Percentiles rank a stretch among this genome's conserved stretches.
These are phyloP conservation scores for Sporisorium reilianum DNA, from an alignment of 1,284 basidiomycete genomes.

Conservation along the genomic window DNA sequence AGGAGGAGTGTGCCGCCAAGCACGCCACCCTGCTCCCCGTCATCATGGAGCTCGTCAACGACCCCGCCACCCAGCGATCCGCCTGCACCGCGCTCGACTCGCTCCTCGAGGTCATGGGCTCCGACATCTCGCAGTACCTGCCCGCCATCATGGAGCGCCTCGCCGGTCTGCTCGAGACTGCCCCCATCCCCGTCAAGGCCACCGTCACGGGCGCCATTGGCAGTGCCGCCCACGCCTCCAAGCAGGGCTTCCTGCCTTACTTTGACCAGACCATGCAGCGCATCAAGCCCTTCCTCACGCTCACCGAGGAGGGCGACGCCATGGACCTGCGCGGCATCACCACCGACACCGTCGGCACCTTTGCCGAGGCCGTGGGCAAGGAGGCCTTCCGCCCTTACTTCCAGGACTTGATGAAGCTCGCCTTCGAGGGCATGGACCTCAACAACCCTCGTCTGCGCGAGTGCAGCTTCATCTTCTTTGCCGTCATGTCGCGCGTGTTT, in stretches of 20 bases:
- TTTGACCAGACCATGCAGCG: conserved; percentile 92
- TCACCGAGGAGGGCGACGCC: conserved; percentile 83
- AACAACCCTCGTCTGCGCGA: conserved; percentile 88
- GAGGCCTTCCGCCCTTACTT: conserved; percentile 96
- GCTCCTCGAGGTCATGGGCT: conserved; percentile 92
- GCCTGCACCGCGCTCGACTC: conserved; percentile 97
- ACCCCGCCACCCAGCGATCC: conserved; percentile 86
- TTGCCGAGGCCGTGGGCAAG: conserved; percentile 95
- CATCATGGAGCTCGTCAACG: conserved; percentile 79
- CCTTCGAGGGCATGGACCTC: conserved; percentile 89
- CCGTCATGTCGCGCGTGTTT: conserved; percentile 96
- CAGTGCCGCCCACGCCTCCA: conserved; percentile 97
- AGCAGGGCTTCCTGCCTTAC: conserved; percentile 91
- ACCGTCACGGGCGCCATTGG: conserved; percentile 98
- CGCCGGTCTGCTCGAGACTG: conserved; percentile 85
- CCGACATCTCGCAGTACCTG: conserved; percentile 90
- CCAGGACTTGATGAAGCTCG: conserved; percentile 92
- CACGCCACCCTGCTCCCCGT: conserved; percentile 87
- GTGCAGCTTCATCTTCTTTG: conserved; percentile 98
- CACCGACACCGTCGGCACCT: conserved; percentile 97
- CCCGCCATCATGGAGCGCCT: conserved; percentile 95
- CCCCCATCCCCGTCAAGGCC: conserved; percentile 87
- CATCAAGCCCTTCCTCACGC: conserved; percentile 85
- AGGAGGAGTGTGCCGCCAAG: conserved; percentile 88
- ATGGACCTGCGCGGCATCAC: conserved; percentile 93